Evolutionary conservation across 768 basidiomycete species (phyloP).

Genomic region (Sistotremastrum suecicum): DNA sequence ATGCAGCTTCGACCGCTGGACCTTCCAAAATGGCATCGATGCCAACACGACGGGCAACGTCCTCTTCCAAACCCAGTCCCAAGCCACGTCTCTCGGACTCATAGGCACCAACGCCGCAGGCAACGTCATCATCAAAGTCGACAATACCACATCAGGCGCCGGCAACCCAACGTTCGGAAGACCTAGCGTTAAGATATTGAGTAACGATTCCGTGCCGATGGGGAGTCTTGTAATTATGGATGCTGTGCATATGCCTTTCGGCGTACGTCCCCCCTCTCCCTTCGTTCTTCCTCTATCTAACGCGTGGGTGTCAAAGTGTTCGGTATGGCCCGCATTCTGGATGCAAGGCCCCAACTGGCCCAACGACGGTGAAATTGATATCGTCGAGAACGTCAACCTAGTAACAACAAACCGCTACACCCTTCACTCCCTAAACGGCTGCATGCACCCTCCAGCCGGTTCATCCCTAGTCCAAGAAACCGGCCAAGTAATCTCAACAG

Average conservation of each 20-base stretch:
- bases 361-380: constrained; percentile 50
- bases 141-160: constrained; percentile 43
- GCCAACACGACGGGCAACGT: constrained; percentile 13
- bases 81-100: constrained; percentile 34
- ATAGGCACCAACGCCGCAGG: constrained; percentile 54
- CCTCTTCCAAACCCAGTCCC: constrained; percentile 27
- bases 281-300: neutral
- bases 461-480: constrained; percentile 32
- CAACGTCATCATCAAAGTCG: constrained; percentile 65
- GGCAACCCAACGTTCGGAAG: constrained; percentile 50
- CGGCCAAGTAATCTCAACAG: constrained; percentile 25
- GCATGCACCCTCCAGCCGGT: constrained; percentile 24
- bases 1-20: constrained; percentile 1
- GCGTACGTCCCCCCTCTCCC: neutral
- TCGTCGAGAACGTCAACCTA: constrained; percentile 69
- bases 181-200: neutral
- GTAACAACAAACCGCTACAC: constrained; percentile 54
- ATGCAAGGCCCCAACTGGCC: neutral
- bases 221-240: constrained; percentile 4
- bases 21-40: neutral
- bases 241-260: constrained; percentile 1
- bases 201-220: neutral
- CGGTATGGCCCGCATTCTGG: constrained; percentile 21
- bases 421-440: constrained; percentile 51
- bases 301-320: constrained; percentile 29